phyloP scores from a whole-genome alignment of 2,329 filamentous ascomycete genomes.

The Cylindrodendrum hubeiense region DNA sequence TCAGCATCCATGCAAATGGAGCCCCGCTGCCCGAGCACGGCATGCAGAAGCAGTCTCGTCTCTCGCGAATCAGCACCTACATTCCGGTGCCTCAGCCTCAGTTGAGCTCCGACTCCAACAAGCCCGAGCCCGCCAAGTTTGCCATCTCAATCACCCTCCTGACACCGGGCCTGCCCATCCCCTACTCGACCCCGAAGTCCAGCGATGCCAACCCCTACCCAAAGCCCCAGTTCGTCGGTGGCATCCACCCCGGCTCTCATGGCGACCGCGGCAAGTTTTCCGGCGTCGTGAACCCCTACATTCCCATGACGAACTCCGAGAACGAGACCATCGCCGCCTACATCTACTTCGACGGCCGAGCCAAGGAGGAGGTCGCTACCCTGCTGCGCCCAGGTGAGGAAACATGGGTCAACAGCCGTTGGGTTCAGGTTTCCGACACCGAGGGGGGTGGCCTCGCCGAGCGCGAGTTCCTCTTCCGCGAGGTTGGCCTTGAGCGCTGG shows the following conservation, averaged over 20 bases:
- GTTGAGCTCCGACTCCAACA: constrained; percentile 71
- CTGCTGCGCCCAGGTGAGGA: constrained; percentile 92
- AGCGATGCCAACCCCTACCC: constrained; percentile 83
- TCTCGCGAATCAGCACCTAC: constrained; percentile 95
- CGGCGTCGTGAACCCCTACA: constrained; percentile 82
- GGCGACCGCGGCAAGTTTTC: constrained; percentile 61
- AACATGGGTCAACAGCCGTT: constrained; percentile 98
- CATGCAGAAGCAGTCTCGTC: constrained; percentile 91
- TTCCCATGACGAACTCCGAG: constrained; percentile 89
- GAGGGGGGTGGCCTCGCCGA: constrained; percentile 96
- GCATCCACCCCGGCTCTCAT: constrained; percentile 67
- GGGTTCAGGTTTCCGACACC: constrained; percentile 92
- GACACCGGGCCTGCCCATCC: constrained; percentile 88
- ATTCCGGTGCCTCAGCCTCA: constrained; percentile 94
- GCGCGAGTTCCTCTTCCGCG: constrained; percentile 95
- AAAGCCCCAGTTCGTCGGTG: constrained; percentile 83
- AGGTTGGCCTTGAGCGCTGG: constrained; percentile 96
- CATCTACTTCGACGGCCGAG: constrained; percentile 97
- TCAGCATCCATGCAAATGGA: constrained; percentile 89
- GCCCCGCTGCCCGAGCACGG: constrained; percentile 92
- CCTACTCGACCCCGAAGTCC: constrained; percentile 90
- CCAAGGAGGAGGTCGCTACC: constrained; percentile 97
- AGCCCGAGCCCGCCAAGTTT: constrained; percentile 94
- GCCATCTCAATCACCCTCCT: constrained; percentile 98
- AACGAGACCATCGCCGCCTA: constrained; percentile 99